Percentiles rank a stretch among this genome's conserved stretches.
Conservation (phyloP, 345 rosid species). For the Barbarea vulgaris region DNA sequence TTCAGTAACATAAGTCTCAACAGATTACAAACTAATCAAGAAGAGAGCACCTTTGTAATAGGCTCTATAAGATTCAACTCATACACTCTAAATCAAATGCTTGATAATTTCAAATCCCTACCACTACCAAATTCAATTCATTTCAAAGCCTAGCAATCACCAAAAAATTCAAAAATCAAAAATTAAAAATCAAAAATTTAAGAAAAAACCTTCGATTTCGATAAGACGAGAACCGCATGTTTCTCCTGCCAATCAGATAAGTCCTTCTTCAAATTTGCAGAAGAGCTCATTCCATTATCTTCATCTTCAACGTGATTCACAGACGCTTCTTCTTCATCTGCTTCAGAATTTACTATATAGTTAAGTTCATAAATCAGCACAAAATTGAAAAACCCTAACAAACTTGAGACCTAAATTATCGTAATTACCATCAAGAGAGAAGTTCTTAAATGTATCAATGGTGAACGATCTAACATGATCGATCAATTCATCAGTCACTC, state of each 20-base stretch:
- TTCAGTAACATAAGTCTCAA: neutral
- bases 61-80: neutral
- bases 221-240: slow-evolving; percentile 68
- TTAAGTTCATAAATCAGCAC: neutral
- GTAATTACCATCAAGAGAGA: slow-evolving; percentile 57
- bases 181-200: neutral
- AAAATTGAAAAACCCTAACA: neutral
- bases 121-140: neutral
- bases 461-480: slow-evolving; percentile 66
- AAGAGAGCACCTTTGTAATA: neutral
- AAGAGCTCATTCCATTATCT: slow-evolving; percentile 39
- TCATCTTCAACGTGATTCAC: slow-evolving; percentile 38
- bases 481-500: slow-evolving; percentile 67
- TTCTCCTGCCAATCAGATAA: slow-evolving; percentile 86
- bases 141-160: neutral
- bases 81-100: neutral
- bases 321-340: slow-evolving; percentile 51
- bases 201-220: slow-evolving; percentile 63
- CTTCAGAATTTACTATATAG: slow-evolving; percentile 13
- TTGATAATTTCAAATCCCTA: neutral
- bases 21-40: neutral
- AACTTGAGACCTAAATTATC: neutral
- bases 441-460: slow-evolving; percentile 74
- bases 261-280: slow-evolving; percentile 55
- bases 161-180: neutral